Conservation (phyloP, 139 green algal genomes). For the Deuterostichococcus epilithicus region DNA sequence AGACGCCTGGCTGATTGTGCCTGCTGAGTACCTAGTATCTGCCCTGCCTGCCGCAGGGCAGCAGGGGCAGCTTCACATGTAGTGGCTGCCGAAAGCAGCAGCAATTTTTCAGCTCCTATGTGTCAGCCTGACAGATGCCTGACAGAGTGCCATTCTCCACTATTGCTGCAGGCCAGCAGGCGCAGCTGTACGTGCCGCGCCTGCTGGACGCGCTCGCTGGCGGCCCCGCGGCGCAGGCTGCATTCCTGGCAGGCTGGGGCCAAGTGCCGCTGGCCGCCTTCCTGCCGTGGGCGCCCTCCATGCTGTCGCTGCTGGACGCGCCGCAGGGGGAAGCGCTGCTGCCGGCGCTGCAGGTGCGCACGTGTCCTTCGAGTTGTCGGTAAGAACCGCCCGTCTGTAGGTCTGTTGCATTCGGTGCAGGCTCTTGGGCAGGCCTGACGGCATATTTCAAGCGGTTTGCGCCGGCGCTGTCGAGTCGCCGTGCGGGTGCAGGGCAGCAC, state of each 20-base stretch:
- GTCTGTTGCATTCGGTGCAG: too few species aligned
- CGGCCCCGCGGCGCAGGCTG: neutral
- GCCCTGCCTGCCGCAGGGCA: too few species aligned
- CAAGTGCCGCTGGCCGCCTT: conserved; percentile 33
- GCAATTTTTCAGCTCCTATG: conserved; percentile 2
- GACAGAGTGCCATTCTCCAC: neutral
- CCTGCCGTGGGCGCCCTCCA: conserved; percentile 49
- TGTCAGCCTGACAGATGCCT: too few species aligned
- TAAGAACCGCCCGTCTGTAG: too few species aligned
- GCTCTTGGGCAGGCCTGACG: too few species aligned
- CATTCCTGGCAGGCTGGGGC: conserved; percentile 12
- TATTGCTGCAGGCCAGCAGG: neutral
- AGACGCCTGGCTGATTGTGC: too few species aligned
- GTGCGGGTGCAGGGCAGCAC: too few species aligned
- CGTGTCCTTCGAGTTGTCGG: neutral
- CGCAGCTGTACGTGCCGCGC: conserved; percentile 12
- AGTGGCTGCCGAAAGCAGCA: too few species aligned
- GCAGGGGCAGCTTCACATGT: too few species aligned
- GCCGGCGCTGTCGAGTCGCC: too few species aligned
- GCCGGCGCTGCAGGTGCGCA: conserved; percentile 23
- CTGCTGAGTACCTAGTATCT: too few species aligned
- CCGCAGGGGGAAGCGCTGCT: conserved; percentile 31
- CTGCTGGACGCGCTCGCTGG: conserved; percentile 5
- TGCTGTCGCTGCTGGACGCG: conserved; percentile 41
- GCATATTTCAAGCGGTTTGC: too few species aligned